Evolutionary conservation across 2,329 filamentous ascomycete genomes (phyloP).

Genomic region (Gnomoniopsis smithogilvyi): DNA sequence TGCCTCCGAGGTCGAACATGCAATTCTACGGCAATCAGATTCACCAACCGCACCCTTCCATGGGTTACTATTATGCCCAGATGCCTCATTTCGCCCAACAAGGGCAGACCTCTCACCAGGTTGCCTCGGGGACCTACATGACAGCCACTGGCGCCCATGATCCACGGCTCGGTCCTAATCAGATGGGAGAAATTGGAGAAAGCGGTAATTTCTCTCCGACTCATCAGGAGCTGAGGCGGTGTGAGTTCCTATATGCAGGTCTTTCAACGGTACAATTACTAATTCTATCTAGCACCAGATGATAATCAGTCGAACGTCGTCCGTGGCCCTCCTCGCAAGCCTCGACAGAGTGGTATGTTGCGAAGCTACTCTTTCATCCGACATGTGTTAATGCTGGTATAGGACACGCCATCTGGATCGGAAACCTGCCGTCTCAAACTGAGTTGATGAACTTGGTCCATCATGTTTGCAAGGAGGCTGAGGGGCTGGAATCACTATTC

Average conservation of each 20-base stretch:
- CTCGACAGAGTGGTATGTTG: conserved; percentile 58
- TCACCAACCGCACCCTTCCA: conserved; percentile 30
- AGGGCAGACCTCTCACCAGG: conserved; percentile 28
- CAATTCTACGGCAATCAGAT: conserved; percentile 43
- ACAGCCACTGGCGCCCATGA: conserved; percentile 24
- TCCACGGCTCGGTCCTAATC: conserved; percentile 21
- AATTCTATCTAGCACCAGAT: conserved; percentile 16
- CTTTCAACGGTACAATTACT: neutral
- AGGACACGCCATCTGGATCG: conserved; percentile 93
- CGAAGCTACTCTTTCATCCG: neutral
- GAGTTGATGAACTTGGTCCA: conserved; percentile 82
- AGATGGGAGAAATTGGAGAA: conserved; percentile 15
- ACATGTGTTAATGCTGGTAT: conserved; percentile 21
- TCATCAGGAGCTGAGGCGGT: conserved; percentile 12
- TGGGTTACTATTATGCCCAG: conserved; percentile 43
- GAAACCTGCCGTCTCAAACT: conserved; percentile 83
- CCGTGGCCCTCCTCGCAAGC: conserved; percentile 53
- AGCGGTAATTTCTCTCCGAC: conserved; percentile 1
- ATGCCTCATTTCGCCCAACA: conserved; percentile 34
- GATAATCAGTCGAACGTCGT: conserved; percentile 39
- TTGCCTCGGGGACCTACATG: conserved; percentile 34
- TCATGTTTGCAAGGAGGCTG: conserved; percentile 79
- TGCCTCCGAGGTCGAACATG: conserved; percentile 36
- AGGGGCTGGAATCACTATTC: conserved; percentile 82
- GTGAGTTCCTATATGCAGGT: conserved; percentile 12